Evolutionary conservation across 2,329 filamentous ascomycete genomes (phyloP).

Genomic region (Fusarium pseudoanthophilum): DNA sequence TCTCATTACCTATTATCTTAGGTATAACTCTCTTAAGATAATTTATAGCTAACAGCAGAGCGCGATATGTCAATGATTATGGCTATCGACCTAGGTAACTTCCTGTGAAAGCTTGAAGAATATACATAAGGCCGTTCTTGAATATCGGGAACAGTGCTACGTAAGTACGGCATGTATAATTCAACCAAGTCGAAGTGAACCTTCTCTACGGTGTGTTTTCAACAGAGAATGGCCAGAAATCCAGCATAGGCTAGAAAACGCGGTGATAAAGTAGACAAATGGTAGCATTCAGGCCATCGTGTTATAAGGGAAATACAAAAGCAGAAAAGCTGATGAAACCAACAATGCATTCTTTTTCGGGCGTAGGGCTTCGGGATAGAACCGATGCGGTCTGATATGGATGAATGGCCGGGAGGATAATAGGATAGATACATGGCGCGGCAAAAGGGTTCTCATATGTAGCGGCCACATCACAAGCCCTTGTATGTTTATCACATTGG

Average conservation of each 20-base stretch:
- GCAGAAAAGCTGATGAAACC: background rate
- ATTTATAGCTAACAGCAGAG: background rate
- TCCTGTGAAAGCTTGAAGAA: background rate
- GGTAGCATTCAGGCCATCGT: background rate
- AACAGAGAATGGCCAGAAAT: background rate
- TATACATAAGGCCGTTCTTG: background rate
- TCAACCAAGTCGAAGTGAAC: background rate
- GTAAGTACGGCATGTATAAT: background rate
- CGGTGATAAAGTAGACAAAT: background rate
- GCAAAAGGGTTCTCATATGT: background rate
- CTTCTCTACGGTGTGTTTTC: background rate
- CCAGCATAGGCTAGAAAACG: background rate
- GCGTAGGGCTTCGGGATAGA: slow-evolving; percentile 31
- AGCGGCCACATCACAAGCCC: background rate
- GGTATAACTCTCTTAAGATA: background rate
- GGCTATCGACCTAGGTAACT: background rate
- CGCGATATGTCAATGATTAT: background rate
- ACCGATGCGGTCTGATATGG: slow-evolving; percentile 19
- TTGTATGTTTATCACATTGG: background rate
- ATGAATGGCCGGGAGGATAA: background rate
- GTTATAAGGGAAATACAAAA: background rate
- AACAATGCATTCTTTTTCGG: slow-evolving; percentile 33
- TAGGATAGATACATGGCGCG: background rate
- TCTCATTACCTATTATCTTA: background rate
- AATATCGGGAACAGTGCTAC: background rate